Base-by-base conservation (phyloP, 1,139 yeast species). In the Hansenula sp. region DNA sequence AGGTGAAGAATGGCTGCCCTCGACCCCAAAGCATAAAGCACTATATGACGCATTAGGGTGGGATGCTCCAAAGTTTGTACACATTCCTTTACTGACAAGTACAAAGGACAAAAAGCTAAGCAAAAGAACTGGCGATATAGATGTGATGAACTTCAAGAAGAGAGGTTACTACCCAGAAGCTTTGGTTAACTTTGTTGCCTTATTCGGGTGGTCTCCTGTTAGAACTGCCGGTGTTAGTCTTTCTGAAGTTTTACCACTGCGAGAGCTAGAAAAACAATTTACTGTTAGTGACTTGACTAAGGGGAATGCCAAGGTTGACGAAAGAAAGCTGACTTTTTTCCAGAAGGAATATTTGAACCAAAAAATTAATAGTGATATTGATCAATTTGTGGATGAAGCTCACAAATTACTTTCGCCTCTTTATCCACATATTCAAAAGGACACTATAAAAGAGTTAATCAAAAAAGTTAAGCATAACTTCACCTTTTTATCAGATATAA, bases 1-100 rank as follows among this genome's bases (percentile, higher is more conserved):
- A 51, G 99, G 99, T 32, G 99, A 93, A 60, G 98, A 93, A 63
- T 94, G 99, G 99, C 69, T 93, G 10, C 84, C 96, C 1, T 87
- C 98, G 0, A 93, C 99, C 0, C 96, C 98, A 3, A 93, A 91
- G 54, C 99, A 93, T 59, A 73, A 89, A 39, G 94, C 96, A 0
- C 65, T 93, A 46, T 94, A 93, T 59, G 57, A 74, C 18, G 96
- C 97, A 0, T 84, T 93, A 61, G 93, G 90, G 0, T 91, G 97
- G 98, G 54, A 60, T 0, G 80, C 87, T 1, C 99, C 99, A 0
- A 58, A 72, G 28, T 94, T 80, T 60, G 74, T 85, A n/a, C 99
- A 93, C 61, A 85, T 93, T 39, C 99, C 99, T 0, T 67, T 93
- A 33, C 66, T 93, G 47, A 90, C 97, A 0, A 79, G 90, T 5